Evolutionary conservation across 352 stramenopile genomes (phyloP).

Genomic region (Phytophthora capsici): DNA sequence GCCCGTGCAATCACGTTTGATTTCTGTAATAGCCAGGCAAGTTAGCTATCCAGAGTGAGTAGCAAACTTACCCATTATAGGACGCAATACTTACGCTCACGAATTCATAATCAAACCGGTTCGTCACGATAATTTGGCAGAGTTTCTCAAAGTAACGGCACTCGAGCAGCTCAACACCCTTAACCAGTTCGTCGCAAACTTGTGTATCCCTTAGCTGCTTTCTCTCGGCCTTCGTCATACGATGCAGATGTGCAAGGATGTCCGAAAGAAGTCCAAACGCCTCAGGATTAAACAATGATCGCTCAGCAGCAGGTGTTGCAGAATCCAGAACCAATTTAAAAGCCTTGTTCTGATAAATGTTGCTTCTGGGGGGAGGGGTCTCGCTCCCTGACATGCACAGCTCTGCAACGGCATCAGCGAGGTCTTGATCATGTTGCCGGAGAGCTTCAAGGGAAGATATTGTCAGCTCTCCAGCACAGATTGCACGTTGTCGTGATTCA

Average conservation of each 20-base stretch:
- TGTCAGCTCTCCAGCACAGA: background rate
- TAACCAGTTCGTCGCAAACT: slow-evolving; percentile 8
- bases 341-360: slow-evolving; percentile 42
- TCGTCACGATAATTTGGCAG: slow-evolving; percentile 50
- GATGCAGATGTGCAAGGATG: slow-evolving; percentile 52
- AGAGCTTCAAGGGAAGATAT: background rate
- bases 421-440: slow-evolving; percentile 22
- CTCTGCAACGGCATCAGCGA: slow-evolving; percentile 47
- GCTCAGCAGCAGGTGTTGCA: slow-evolving; percentile 2
- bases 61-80: background rate
- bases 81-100: slow-evolving; percentile 47
- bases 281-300: slow-evolving; percentile 56
- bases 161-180: slow-evolving; percentile 37
- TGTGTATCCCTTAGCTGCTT: slow-evolving; percentile 1
- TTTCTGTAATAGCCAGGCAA: slow-evolving; percentile 37
- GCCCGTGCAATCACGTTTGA: slow-evolving; percentile 46
- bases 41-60: background rate
- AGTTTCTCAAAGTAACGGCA: slow-evolving; percentile 60
- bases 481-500: slow-evolving; percentile 19
- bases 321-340: slow-evolving; percentile 38
- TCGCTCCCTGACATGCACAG: slow-evolving; percentile 53
- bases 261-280: slow-evolving; percentile 57
- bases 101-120: slow-evolving; percentile 59
- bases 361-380: slow-evolving; percentile 12
- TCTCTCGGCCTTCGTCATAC: slow-evolving; percentile 19